Evolutionary conservation across 192 early-diverging fungal genomes (phyloP).

Genomic region (Coemansia sp.): DNA sequence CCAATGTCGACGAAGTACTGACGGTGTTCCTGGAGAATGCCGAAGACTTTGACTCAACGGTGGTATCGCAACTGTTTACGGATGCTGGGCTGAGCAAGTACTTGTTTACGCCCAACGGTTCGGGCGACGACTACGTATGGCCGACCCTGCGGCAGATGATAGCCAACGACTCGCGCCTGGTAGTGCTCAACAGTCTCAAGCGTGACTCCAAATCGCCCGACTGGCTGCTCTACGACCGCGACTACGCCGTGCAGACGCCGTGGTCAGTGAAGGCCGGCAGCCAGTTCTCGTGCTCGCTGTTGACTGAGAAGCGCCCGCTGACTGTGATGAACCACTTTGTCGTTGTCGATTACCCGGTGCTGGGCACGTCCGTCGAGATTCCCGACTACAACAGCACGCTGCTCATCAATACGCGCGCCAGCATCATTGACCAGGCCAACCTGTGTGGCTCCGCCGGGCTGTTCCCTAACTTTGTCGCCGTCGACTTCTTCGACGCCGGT

Average conservation of each 20-base stretch:
- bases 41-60: slow-evolving; percentile 45
- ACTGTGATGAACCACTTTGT: slow-evolving; percentile 77
- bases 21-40: slow-evolving; percentile 73
- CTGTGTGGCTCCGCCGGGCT: slow-evolving; percentile 41
- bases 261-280: slow-evolving; percentile 52
- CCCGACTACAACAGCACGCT: slow-evolving; percentile 54
- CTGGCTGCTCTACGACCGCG: slow-evolving; percentile 65
- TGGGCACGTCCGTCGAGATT: slow-evolving; percentile 34
- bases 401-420: slow-evolving; percentile 52
- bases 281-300: slow-evolving; percentile 52
- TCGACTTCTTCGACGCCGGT: slow-evolving; percentile 74
- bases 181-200: slow-evolving; percentile 58
- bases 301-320: slow-evolving; percentile 44
- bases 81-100: slow-evolving; percentile 55
- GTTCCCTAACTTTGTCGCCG: slow-evolving; percentile 65
- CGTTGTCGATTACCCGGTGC: slow-evolving; percentile 43
- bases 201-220: slow-evolving; percentile 53
- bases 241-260: slow-evolving; percentile 72
- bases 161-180: slow-evolving; percentile 57
- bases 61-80: slow-evolving; percentile 53
- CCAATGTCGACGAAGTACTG: slow-evolving; percentile 68
- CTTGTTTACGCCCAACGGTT: slow-evolving; percentile 45
- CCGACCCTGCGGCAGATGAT: slow-evolving; percentile 69
- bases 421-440: slow-evolving; percentile 56
- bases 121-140: slow-evolving; percentile 53